Evolutionary conservation across 345 rosid genomes (phyloP), one percentile per base, ranked within the genome.

Genomic region (Arabidopsis suecica): DNA sequence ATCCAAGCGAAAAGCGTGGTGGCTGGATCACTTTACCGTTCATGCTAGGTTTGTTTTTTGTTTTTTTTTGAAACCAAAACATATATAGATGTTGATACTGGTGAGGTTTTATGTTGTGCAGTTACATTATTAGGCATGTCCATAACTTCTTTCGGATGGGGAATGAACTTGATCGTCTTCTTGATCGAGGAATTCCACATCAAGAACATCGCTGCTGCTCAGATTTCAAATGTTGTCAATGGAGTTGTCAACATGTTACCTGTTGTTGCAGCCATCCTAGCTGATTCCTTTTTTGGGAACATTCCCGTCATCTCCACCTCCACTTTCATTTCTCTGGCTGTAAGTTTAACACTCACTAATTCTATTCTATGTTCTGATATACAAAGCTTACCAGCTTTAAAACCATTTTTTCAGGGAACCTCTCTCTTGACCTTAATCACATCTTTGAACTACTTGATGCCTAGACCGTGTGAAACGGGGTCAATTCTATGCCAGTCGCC

Each of bases 21-120:
- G 80, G 81, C 55, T 86, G 87, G 90, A 61, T 77, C 41, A 85
- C 93, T 37, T 79, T 83, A 60, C 86, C 87, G 8, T 88, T 86
- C 82, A 69, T 84, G 9, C 59, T 68, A 9, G 86, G 88, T 86
- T 42, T 48, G 42, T 4, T 36, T 66, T 9, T 6, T 57, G 9
- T 50, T 9, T 20, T 37, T 59, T 41, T 18, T 25, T 12, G 7
- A n/a, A 42, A 11, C 14, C 3, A 48, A 48, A 65, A 63, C 5
- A 34, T n/a, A 54, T 16, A 9, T 0, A 61, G 12, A 45, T 30
- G 37, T 59, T 79, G 12, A 48, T 41, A 9, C 34, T 37, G 63
- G 50, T 42, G 20, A 12, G 6, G 34, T 60, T 62, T 12, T 34
- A 34, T 48, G 36, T 18, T 23, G 40, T 34, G 60, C 83, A 89